A percentile compares a stretch with the other conserved stretches of the same genome.
Evolutionary conservation across 805 yeast species (phyloP).

Genomic region (Starmerella riodocensis): DNA sequence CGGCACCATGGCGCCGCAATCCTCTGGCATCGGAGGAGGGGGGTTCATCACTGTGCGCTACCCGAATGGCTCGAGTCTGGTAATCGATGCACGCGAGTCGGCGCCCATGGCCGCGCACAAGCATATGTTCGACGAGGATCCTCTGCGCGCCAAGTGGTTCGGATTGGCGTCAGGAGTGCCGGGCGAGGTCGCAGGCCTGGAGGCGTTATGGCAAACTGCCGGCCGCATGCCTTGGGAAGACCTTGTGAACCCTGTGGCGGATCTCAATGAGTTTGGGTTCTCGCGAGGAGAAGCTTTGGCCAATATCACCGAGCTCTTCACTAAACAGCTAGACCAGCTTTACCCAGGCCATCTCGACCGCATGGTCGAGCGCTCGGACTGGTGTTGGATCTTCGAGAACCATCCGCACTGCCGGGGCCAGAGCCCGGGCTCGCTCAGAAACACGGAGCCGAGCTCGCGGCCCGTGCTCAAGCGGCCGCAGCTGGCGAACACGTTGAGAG

Average conservation of each 20-base stretch:
- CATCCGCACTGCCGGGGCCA: slow-evolving; percentile 6
- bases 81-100: slow-evolving; percentile 78
- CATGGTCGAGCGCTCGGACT: slow-evolving; percentile 19
- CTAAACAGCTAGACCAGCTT: slow-evolving; percentile 24
- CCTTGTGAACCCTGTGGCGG: slow-evolving; percentile 60
- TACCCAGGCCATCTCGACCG: slow-evolving; percentile 16
- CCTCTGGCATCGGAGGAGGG: slow-evolving; percentile 91
- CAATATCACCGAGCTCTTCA: slow-evolving; percentile 29
- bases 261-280: slow-evolving; percentile 56
- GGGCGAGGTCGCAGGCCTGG: slow-evolving; percentile 81
- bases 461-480: slow-evolving; percentile 33
- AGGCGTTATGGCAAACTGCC: slow-evolving; percentile 42
- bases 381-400: slow-evolving; percentile 25
- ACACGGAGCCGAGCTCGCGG: too few relatives aligned
- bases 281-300: slow-evolving; percentile 35
- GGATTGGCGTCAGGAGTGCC: slow-evolving; percentile 86
- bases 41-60: slow-evolving; percentile 47
- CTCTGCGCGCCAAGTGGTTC: slow-evolving; percentile 47
- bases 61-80: slow-evolving; percentile 37
- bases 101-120: slow-evolving; percentile 57
- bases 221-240: slow-evolving; percentile 62
- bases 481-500: slow-evolving; percentile 52
- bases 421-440: too few relatives aligned
- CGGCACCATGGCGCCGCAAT: slow-evolving; percentile 69
- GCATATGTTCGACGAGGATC: slow-evolving; percentile 46